Conservation (phyloP, 805 yeast genomes). For the Candida gorgasii region DNA sequence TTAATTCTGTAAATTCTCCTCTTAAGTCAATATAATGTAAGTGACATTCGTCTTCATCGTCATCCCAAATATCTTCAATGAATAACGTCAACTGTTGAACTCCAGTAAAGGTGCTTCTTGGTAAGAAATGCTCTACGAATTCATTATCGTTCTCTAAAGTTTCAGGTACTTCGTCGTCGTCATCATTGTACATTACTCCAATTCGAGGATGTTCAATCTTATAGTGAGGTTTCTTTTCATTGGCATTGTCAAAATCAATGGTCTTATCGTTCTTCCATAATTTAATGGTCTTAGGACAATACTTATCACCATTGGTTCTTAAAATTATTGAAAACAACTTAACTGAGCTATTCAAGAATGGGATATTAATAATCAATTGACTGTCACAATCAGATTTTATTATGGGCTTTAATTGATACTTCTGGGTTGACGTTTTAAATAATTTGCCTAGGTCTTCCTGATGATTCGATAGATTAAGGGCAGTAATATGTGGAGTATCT, state of each 20-base stretch:
- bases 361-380: slow-evolving; percentile 74
- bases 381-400: slow-evolving; percentile 77
- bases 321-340: slow-evolving; percentile 73
- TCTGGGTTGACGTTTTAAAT: slow-evolving; percentile 53
- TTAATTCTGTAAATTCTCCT: slow-evolving; percentile 62
- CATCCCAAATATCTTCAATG: slow-evolving; percentile 57
- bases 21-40: slow-evolving; percentile 75
- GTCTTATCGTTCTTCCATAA: slow-evolving; percentile 68
- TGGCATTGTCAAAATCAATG: slow-evolving; percentile 72
- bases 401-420: slow-evolving; percentile 48
- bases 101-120: slow-evolving; percentile 72
- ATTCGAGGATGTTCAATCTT: slow-evolving; percentile 63
- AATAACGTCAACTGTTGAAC: slow-evolving; percentile 67
- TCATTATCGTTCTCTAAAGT: slow-evolving; percentile 36
- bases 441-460: slow-evolving; percentile 50
- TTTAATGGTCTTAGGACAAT: slow-evolving; percentile 70
- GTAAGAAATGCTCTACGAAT: slow-evolving; percentile 80
- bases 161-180: slow-evolving; percentile 39
- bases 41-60: slow-evolving; percentile 50
- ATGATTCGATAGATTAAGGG: slow-evolving; percentile 60
- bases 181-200: slow-evolving; percentile 48
- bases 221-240: slow-evolving; percentile 49
- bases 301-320: slow-evolving; percentile 59
- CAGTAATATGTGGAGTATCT: slow-evolving; percentile 58
- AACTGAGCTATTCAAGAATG: slow-evolving; percentile 70